Percentiles rank a stretch among this genome's conserved stretches.
phyloP scores from a whole-genome alignment of 306 rosid species.

The Mucuna pruriens region DNA sequence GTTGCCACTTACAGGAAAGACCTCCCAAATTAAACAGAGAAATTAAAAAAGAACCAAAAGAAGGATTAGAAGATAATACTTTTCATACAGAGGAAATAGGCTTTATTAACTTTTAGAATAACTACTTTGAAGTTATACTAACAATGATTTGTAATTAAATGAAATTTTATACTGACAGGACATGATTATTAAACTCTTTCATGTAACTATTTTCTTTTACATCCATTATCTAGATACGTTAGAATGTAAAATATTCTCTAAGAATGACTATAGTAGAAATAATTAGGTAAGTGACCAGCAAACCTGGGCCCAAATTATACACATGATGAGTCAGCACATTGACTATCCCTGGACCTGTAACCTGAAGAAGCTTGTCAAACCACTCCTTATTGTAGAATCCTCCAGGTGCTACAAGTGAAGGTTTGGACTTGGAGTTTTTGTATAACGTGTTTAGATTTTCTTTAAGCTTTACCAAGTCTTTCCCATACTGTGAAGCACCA shows the following conservation, averaged over 20 bases:
- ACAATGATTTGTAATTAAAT: too few relatives aligned
- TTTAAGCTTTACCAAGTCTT: constrained; percentile 76
- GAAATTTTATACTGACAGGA: too few relatives aligned
- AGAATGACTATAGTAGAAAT: constrained; percentile 18
- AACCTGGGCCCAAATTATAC: constrained; percentile 95
- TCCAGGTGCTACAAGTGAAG: constrained; percentile 87
- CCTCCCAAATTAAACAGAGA: not conserved
- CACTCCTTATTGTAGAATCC: constrained; percentile 82
- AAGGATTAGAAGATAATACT: not conserved
- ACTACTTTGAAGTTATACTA: too few relatives aligned
- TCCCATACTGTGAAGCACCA: constrained; percentile 78
- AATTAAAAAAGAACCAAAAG: not conserved
- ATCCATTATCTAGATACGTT: constrained; percentile 10
- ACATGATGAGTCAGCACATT: constrained; percentile 78
- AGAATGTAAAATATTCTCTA: constrained; percentile 4
- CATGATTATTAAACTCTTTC: too few relatives aligned
- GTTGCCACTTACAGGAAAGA: not conserved
- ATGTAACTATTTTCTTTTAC: constrained; percentile 13
- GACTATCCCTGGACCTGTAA: constrained; percentile 70
- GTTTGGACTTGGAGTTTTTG: constrained; percentile 52
- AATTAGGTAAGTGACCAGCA: constrained; percentile 33
- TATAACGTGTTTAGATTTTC: constrained; percentile 56
- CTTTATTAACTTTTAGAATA: too few relatives aligned
- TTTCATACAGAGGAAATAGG: too few relatives aligned
- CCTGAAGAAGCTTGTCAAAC: constrained; percentile 75